A percentile compares a stretch with the other conserved stretches of the same genome.
phyloP scores from a whole-genome alignment of 1,284 basidiomycete species.

The Cutaneotrichosporon cavernicola region DNA sequence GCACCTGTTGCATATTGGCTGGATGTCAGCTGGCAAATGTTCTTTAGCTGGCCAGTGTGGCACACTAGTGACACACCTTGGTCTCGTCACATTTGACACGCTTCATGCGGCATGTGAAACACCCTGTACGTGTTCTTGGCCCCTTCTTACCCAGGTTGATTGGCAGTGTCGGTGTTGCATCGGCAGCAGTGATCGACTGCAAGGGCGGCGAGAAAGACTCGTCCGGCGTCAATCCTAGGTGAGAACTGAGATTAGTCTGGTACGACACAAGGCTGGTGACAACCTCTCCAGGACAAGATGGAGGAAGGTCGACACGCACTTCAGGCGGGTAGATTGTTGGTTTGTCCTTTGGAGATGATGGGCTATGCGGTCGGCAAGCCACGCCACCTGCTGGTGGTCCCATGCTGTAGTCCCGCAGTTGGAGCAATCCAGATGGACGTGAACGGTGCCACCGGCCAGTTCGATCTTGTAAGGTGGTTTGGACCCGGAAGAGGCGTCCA shows the following conservation, averaged over 20 bases:
- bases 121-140: constrained; percentile 20
- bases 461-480: constrained; percentile 2
- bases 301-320: not conserved
- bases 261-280: not conserved
- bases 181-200: not conserved
- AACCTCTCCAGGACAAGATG: not conserved
- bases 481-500: not conserved
- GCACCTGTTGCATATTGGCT: constrained; percentile 23
- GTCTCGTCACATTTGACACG: constrained; percentile 25
- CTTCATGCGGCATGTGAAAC: constrained; percentile 24
- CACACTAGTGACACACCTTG: constrained; percentile 9
- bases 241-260: not conserved
- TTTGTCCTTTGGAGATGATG: not conserved
- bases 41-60: not conserved
- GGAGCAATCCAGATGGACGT: constrained; percentile 18
- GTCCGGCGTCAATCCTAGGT: not conserved
- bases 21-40: not conserved
- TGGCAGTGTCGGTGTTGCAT: not conserved
- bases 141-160: constrained; percentile 21
- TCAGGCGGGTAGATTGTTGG: not conserved
- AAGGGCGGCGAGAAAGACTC: not conserved
- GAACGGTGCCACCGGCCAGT: constrained; percentile 17
- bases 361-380: constrained; percentile 16
- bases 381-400: constrained; percentile 20
- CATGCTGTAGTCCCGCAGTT: constrained; percentile 12